Base-by-base conservation (phyloP, 768 basidiomycete species). In the Candolleomyces efflorescens region DNA sequence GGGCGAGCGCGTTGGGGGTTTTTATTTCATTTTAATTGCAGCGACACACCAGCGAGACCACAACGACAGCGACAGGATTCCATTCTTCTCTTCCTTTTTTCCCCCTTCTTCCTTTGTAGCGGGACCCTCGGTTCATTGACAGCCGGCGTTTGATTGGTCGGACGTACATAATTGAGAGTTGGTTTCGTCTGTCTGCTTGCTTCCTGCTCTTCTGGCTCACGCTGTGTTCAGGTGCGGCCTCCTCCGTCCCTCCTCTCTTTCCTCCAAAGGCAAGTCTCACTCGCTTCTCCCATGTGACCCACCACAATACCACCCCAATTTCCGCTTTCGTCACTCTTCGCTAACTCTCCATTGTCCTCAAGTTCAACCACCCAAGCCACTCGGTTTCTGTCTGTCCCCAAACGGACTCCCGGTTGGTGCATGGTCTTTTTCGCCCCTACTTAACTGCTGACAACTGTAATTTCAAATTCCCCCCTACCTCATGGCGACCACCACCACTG, bases 111-210 rank as follows among this genome's bases (percentile, higher is more conserved):
- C n/a, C n/a, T n/a, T n/a, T n/a, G n/a, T n/a, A n/a, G n/a, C n/a
- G n/a, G n/a, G 3, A 15, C 56, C 53, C 41, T 51, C 43, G 46
- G 63, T 59, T 53, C 55, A 65, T 73, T 63, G 71, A 65, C 67
- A 75, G 71, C 20, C 47, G 51, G 61, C 24, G 56, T 45, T 59
- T 59, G 63, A 62, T 69, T 71, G 83, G 83, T 84, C 82, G 79
- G 75, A 82, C 80, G 74, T 75, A 76, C 73, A 78, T 74, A 80
- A 73, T 62, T 43, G 7, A 53, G 48, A 59, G 26, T 50, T 54
- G 58, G 24, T 54, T 54, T 56, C n/a, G n/a, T n/a, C n/a, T n/a
- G n/a, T n/a, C n/a, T n/a, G n/a, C n/a, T n/a, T n/a, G n/a, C n/a
- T n/a, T 54, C 59, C 55, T 62, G 59, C 63, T 64, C 7, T 11